A percentile compares a stretch with the other conserved stretches of the same genome.
Evolutionary conservation across 495 filamentous ascomycete species (phyloP).

Genomic region (Penicillium tannophilum): DNA sequence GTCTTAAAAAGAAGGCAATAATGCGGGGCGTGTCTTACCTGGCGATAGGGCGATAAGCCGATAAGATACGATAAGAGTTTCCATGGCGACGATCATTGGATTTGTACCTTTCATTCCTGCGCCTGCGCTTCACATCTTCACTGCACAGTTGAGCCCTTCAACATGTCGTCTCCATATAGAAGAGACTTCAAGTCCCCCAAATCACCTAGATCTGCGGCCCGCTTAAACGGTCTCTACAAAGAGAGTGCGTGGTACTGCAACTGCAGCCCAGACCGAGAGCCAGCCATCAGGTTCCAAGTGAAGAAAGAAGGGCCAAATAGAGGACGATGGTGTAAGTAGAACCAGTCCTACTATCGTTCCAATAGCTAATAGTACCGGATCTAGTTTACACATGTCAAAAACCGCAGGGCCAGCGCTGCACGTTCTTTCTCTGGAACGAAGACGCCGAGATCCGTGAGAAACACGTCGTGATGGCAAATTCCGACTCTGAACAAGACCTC

Average conservation of each 20-base stretch:
- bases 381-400: constrained; percentile 68
- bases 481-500: constrained; percentile 38
- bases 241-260: constrained; percentile 65
- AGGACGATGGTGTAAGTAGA: constrained; percentile 55
- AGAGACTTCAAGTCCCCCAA: background rate
- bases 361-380: background rate
- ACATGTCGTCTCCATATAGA: constrained; percentile 20
- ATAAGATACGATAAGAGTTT: constrained; percentile 20
- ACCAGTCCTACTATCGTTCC: background rate
- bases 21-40: constrained; percentile 1
- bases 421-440: constrained; percentile 72
- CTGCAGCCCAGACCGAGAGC: constrained; percentile 59
- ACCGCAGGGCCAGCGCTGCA: constrained; percentile 52
- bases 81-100: constrained; percentile 24
- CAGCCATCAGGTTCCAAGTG: constrained; percentile 60
- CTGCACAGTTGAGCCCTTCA: background rate
- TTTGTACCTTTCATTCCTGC: background rate
- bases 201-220: constrained; percentile 35
- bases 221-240: constrained; percentile 56
- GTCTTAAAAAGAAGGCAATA: background rate
- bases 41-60: background rate
- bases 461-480: constrained; percentile 52
- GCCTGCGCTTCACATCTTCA: background rate
- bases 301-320: constrained; percentile 69
- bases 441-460: constrained; percentile 61